A percentile compares a stretch with the other conserved stretches of the same genome.
Conservation (phyloP, 2,329 filamentous ascomycete species). For the Periglandula ipomoeae region DNA sequence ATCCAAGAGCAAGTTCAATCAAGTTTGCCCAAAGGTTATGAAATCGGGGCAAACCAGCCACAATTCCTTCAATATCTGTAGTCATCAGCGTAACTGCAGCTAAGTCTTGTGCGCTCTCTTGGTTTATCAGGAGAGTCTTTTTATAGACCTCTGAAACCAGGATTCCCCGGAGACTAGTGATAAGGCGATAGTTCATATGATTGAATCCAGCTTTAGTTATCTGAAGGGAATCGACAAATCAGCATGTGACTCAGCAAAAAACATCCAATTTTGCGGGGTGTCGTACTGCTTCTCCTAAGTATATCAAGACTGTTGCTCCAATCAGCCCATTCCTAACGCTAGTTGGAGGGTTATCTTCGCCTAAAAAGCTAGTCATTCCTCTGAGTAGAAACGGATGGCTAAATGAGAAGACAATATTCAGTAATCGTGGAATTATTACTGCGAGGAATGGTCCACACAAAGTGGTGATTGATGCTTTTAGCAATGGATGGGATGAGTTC, state of each 20-base stretch:
- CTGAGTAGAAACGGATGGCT: constrained; percentile 31
- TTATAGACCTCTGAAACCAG: constrained; percentile 24
- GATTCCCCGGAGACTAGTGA: constrained; percentile 17
- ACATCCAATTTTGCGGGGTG: no score
- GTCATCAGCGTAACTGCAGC: constrained; percentile 38
- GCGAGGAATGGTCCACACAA: constrained; percentile 9
- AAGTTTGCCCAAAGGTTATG: constrained; percentile 33
- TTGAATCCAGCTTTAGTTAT: constrained; percentile 11
- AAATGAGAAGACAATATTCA: constrained; percentile 23
- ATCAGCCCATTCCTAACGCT: constrained; percentile 25
- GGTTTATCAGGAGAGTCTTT: constrained; percentile 22
- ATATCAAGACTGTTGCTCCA: constrained; percentile 28
- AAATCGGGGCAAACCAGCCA: constrained; percentile 21
- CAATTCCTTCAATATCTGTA: constrained; percentile 35
- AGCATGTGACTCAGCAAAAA: no score
- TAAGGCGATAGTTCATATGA: neutral
- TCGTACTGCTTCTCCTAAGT: constrained; percentile 32
- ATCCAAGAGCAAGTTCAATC: constrained; percentile 33
- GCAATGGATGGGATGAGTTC: neutral
- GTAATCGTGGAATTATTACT: constrained; percentile 20
- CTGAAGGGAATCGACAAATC: no score
- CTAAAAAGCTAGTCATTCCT: constrained; percentile 18
- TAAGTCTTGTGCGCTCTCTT: constrained; percentile 21
- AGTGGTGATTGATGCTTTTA: constrained; percentile 7
- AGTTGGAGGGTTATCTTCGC: constrained; percentile 11